These are phyloP conservation scores for Lactarius akahatsu DNA, from an alignment of 768 basidiomycete species.

Conservation along the genomic window DNA sequence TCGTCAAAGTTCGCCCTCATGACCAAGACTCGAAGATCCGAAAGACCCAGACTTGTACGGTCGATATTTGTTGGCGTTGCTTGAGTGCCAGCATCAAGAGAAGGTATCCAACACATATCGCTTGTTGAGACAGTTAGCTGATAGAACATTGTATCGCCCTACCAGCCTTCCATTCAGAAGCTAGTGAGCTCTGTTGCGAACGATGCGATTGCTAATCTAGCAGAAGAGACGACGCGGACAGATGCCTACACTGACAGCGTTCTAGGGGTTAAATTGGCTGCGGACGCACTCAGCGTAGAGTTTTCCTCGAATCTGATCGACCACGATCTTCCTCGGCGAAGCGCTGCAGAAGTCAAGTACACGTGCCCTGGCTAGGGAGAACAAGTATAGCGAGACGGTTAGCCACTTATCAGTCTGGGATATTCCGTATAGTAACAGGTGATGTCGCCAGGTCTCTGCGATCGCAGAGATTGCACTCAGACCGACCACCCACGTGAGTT, in stretches of 20 bases:
- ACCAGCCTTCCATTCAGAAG: slow-evolving; percentile 74
- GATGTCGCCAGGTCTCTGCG: slow-evolving; percentile 47
- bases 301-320: slow-evolving; percentile 48
- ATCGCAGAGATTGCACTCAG: slow-evolving; percentile 60
- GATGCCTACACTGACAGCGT: slow-evolving; percentile 55
- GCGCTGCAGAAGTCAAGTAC: slow-evolving; percentile 44
- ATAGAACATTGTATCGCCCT: neutral
- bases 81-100: slow-evolving; percentile 82
- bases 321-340: slow-evolving; percentile 44
- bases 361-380: slow-evolving; percentile 47
- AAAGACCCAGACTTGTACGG: slow-evolving; percentile 54
- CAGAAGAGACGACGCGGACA: slow-evolving; percentile 64
- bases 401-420: slow-evolving; percentile 18
- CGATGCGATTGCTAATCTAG: slow-evolving; percentile 59
- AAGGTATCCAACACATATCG: slow-evolving; percentile 49
- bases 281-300: slow-evolving; percentile 50
- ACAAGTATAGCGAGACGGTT: slow-evolving; percentile 52
- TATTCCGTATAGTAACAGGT: slow-evolving; percentile 10
- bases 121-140: neutral
- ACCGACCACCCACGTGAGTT: slow-evolving; percentile 69
- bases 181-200: slow-evolving; percentile 59
- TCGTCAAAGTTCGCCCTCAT: neutral
- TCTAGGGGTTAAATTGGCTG: slow-evolving; percentile 47
- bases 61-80: slow-evolving; percentile 58
- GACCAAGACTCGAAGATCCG: slow-evolving; percentile 24